Evolutionary conservation across 345 rosid genomes (phyloP), one percentile per base, ranked within the genome.

Genomic region (Eucalyptus paniculata): DNA sequence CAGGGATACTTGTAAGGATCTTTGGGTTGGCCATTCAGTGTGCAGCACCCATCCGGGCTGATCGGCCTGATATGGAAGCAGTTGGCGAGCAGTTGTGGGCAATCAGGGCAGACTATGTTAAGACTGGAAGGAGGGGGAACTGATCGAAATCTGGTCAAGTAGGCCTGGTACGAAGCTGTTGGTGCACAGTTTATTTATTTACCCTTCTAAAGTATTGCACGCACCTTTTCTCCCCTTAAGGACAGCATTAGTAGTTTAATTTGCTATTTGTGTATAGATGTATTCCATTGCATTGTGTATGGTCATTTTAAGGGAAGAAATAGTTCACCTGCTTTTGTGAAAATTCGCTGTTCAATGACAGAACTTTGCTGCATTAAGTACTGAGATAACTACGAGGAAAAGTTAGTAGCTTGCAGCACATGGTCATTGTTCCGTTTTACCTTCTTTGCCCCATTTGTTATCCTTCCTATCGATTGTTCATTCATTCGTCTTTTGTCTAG

Each of bases 81-180:
- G 99, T 95, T 62, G 97, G 93, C 87, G 96, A 96, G 93, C 95
- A 96, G 90, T 90, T 98, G 89, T 98, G 99, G 99, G 95, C 92
- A 44, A 96, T 98, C 92, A 96, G 99, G 77, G 96, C 98, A 34
- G 97, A 94, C 89, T 95, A 94, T 90, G 89, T 95, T 60, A 96
- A 90, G 93, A 92, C 92, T 91, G 86, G n/a, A 65, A 93, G 50
- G 91, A 88, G 62, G 83, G 89, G 90, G 53, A 88, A 91, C 80
- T 50, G 37, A 67, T 40, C 6, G 13, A n/a, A 88, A 58, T 88
- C 28, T 49, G 42, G n/a, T 32, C 13, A 49, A 37, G 54, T 24
- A 21, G 49, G 40, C 81, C 81, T 34, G 81, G 81, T 34, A 69
- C 10, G 81, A 86, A 86, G 87, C 54, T 19, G 87, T 30, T 50